phyloP scores from a whole-genome alignment of 805 yeast species.

The Kluyveromyces starmeri region DNA sequence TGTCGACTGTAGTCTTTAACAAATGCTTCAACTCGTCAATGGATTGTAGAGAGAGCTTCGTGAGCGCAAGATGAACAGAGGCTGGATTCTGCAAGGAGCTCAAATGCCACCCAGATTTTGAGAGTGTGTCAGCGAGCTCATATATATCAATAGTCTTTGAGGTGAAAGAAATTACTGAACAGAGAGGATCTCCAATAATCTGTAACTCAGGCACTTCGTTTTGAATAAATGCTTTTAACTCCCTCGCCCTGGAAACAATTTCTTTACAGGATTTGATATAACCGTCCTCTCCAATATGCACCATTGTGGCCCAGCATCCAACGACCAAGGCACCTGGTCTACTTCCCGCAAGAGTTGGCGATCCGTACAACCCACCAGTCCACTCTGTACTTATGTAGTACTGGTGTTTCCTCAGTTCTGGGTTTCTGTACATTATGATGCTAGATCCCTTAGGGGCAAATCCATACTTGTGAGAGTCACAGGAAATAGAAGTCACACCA shows the following conservation, averaged over 20 bases:
- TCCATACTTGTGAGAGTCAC: conserved; percentile 98
- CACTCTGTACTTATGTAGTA: conserved; percentile 78
- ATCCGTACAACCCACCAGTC: conserved; percentile 94
- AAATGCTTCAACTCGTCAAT: conserved; percentile 52
- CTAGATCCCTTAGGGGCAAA: conserved; percentile 98
- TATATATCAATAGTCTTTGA: conserved; percentile 60
- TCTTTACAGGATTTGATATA: conserved; percentile 56
- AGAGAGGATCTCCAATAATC: conserved; percentile 77
- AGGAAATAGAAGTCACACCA: conserved; percentile 96
- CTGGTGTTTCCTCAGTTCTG: conserved; percentile 64
- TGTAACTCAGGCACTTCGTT: conserved; percentile 47
- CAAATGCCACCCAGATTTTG: conserved; percentile 68
- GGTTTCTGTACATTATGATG: conserved; percentile 75
- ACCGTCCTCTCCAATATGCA: conserved; percentile 77
- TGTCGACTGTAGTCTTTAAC: conserved; percentile 38
- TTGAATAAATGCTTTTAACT: conserved; percentile 40
- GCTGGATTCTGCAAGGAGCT: conserved; percentile 82
- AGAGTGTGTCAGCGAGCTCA: conserved; percentile 63
- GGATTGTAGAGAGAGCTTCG: conserved; percentile 55
- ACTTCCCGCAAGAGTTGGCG: conserved; percentile 94
- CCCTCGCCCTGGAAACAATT: conserved; percentile 58
- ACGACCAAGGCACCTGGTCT: conserved; percentile 95
- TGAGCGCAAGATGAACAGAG: conserved; percentile 85
- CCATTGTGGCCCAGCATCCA: conserved; percentile 96
- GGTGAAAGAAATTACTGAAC: conserved; percentile 74